phyloP scores from a whole-genome alignment of 495 filamentous ascomycete genomes.

The Cercophora sp. region DNA sequence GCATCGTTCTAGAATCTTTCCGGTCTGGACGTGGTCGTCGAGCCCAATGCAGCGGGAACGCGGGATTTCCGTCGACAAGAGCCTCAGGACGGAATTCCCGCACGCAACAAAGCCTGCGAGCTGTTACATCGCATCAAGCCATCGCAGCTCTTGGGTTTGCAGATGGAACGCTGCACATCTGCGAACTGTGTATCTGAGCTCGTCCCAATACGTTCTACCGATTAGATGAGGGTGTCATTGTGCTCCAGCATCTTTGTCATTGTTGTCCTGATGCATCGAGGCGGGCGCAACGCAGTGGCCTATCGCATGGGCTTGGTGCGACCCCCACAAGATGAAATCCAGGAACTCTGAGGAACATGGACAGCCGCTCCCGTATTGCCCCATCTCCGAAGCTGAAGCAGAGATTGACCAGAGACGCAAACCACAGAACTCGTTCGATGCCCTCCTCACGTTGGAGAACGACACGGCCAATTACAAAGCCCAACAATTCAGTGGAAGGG shows the following conservation, averaged over 20 bases:
- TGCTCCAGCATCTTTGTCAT: not conserved
- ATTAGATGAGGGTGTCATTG: slow-evolving; percentile 5
- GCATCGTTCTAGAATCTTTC: slow-evolving; percentile 21
- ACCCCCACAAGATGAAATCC: slow-evolving; percentile 2
- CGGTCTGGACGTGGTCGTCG: slow-evolving; percentile 6
- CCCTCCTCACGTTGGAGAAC: too few relatives aligned
- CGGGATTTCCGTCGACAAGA: slow-evolving; percentile 16
- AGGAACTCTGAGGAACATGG: too few relatives aligned
- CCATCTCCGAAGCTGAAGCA: too few relatives aligned
- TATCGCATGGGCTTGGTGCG: not conserved
- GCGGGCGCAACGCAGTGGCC: not conserved
- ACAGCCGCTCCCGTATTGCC: too few relatives aligned
- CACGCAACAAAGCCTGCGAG: slow-evolving; percentile 14
- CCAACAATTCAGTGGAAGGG: too few relatives aligned
- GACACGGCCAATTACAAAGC: too few relatives aligned
- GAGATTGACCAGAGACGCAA: too few relatives aligned
- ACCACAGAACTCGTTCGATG: too few relatives aligned
- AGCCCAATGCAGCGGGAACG: too few relatives aligned
- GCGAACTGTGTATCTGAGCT: not conserved
- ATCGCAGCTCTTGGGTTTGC: slow-evolving; percentile 26
- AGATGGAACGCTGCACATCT: slow-evolving; percentile 26
- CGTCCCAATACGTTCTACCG: not conserved
- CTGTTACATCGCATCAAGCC: slow-evolving; percentile 32
- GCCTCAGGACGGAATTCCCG: slow-evolving; percentile 18
- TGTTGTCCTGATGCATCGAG: not conserved